These are phyloP conservation scores for Turnera subulata DNA, from an alignment of 345 rosid species.

Conservation along the genomic window DNA sequence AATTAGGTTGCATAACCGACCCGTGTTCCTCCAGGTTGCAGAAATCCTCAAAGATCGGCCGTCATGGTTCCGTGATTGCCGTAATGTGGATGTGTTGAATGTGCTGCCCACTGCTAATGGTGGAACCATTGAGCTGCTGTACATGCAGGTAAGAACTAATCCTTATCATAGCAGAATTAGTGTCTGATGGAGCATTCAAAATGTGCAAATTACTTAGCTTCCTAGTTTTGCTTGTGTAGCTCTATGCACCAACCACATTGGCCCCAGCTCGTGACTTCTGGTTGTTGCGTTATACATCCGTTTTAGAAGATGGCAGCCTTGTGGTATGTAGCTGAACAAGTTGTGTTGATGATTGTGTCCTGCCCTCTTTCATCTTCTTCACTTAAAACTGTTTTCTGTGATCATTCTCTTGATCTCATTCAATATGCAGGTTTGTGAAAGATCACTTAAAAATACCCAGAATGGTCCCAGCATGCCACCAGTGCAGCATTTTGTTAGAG, in stretches of 20 bases:
- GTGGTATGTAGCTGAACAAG: constrained; percentile 50
- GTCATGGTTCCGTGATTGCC: constrained; percentile 98
- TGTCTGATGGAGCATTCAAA: neutral
- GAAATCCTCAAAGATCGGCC: constrained; percentile 99
- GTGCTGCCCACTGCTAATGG: constrained; percentile 99
- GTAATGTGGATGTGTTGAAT: constrained; percentile 94
- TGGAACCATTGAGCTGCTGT: constrained; percentile 99
- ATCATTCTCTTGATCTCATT: constrained; percentile 2
- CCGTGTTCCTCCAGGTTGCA: constrained; percentile 56
- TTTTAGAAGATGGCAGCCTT: constrained; percentile 98
- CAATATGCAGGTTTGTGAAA: constrained; percentile 71
- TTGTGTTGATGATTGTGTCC: neutral
- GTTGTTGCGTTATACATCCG: constrained; percentile 93
- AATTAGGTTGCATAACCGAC: neutral
- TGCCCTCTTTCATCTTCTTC: too few relatives aligned
- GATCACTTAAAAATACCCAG: constrained; percentile 89
- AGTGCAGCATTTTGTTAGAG: constrained; percentile 96
- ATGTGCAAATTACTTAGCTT: neutral
- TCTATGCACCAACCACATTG: constrained; percentile 96
- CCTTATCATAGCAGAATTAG: neutral
- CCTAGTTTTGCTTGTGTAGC: constrained; percentile 37
- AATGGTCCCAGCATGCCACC: constrained; percentile 98
- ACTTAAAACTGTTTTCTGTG: neutral
- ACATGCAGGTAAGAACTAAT: constrained; percentile 70
- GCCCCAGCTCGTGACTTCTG: constrained; percentile 99